phyloP scores from a whole-genome alignment of 2,329 filamentous ascomycete species.

The Cercospora berteroae region DNA sequence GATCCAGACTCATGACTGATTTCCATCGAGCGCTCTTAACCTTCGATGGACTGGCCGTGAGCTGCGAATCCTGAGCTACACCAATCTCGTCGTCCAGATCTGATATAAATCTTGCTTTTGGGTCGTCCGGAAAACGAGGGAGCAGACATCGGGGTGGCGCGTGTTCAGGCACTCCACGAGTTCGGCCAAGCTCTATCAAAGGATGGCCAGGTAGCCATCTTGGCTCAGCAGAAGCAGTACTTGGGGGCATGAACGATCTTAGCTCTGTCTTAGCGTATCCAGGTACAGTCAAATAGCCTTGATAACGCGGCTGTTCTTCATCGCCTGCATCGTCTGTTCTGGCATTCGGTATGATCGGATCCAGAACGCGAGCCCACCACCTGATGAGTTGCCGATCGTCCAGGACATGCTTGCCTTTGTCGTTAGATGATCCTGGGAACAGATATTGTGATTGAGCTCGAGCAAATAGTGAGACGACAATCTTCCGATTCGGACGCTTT shows the following conservation, averaged over 20 bases:
- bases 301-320: conserved; percentile 45
- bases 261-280: conserved; percentile 82
- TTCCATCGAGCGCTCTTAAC: conserved; percentile 70
- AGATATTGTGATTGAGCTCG: conserved; percentile 90
- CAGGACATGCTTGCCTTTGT: conserved; percentile 81
- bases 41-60: conserved; percentile 42
- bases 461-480: conserved; percentile 86
- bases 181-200: conserved; percentile 69
- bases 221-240: conserved; percentile 21
- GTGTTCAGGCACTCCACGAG: conserved; percentile 46
- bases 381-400: conserved; percentile 86
- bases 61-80: conserved; percentile 28
- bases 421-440: conserved; percentile 87
- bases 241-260: conserved; percentile 67
- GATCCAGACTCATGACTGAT: conserved; percentile 76
- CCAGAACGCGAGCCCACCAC: conserved; percentile 91
- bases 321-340: conserved; percentile 5
- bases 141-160: conserved; percentile 78
- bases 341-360: conserved; percentile 62
- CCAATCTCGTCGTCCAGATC: conserved; percentile 77
- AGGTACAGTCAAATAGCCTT: conserved; percentile 82
- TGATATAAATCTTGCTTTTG: conserved; percentile 83
- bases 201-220: conserved; percentile 63
- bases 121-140: conserved; percentile 90
- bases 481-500: conserved; percentile 39